Base-by-base conservation (phyloP, 2,329 filamentous ascomycete genomes). In the Fusarium sp. region DNA sequence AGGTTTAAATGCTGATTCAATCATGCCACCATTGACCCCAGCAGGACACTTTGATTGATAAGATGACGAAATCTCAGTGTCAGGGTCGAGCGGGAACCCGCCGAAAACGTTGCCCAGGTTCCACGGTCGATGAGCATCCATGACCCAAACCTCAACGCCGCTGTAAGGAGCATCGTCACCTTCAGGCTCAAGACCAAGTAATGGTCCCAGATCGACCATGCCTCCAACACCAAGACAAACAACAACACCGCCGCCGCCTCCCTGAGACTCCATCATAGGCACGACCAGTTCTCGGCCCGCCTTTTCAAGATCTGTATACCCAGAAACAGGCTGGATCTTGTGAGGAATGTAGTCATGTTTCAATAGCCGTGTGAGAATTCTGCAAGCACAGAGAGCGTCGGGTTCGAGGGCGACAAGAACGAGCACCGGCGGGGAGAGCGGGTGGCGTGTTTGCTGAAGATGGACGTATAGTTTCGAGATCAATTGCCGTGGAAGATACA, bases 311-410 rank as follows among this genome's bases (percentile, higher is more conserved):
- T 98, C 96, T 69, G 88, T 90, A 88, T 97, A 98, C 55, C 96
- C 96, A 20, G 93, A 89, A 54, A 99, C 91, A 2, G 96, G 96
- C 75, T 97, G 93, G 75, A 98, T 97, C 80, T 97, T 98, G 82
- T 98, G 95, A 15, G 91, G 92, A 72, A 99, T 97, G 77, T 97
- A 98, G 83, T 99, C 96, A 84, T 95, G 91, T 81, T 97, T 97
- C 63, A 99, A 85, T n/a, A 99, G 86, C 49, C 91, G 87, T 4
- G 95, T 97, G 46, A 99, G 88, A 63, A 99, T 97, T 64, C 94
- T 93, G 78, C 94, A 97, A 66, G 94, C 96, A 80, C 95, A 98
- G 65, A 99, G 88, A 67, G 96, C 92, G 81, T 99, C 96, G 55
- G 96, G 94, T 76, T 97, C 95, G 76, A 98, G 91, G 35, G 95